Evolutionary conservation across 306 rosid genomes (phyloP), one percentile per base, ranked within the genome.

Genomic region (Gastrolobium bilobum): DNA sequence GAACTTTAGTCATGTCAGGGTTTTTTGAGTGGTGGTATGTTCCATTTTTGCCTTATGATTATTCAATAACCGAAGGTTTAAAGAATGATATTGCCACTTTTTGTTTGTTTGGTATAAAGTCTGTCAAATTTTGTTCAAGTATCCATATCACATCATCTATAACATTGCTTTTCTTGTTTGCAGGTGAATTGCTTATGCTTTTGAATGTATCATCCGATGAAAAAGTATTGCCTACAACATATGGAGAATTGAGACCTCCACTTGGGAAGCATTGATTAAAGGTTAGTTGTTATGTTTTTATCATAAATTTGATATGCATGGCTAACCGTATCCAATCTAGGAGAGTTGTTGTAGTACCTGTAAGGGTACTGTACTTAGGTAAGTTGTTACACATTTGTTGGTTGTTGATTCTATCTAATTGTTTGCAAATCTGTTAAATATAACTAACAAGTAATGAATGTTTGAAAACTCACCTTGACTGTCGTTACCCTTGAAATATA

Each of bases 201-300:
- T 84, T 92, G 83, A 80, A 82, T 54, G 87, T 92, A 75, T 73
- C 89, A 42, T 85, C 89, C 10, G 93, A 92, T 78, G 92, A 87
- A 79, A 90, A 88, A 62, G 53, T 84, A 46, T 79, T 92, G 78
- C 90, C 90, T 7, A 92, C 97, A 50, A 88, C 97, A 40, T 92
- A 90, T 75, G 97, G 97, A 76, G 91, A 90, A 77, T 81, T 92
- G 73, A 86, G 86, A 85, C 97, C 97, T 78, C 97, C 97, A 43
- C 97, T 92, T 82, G 94, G 94, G 75, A 92, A 90, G 83, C 86
- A 92, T 79, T 91, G 97, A 39, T 77, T 92, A 61, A 92, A 90
- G 94, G 97, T 92, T 81, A 75, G 84, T 76, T 61, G 38, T 64
- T 39, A 14, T 39, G 37, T 56, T 63, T 73, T 4, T 30, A 48